Conservation (phyloP, 2,329 filamentous ascomycete species). For the Phaeomoniella chlamydospora region DNA sequence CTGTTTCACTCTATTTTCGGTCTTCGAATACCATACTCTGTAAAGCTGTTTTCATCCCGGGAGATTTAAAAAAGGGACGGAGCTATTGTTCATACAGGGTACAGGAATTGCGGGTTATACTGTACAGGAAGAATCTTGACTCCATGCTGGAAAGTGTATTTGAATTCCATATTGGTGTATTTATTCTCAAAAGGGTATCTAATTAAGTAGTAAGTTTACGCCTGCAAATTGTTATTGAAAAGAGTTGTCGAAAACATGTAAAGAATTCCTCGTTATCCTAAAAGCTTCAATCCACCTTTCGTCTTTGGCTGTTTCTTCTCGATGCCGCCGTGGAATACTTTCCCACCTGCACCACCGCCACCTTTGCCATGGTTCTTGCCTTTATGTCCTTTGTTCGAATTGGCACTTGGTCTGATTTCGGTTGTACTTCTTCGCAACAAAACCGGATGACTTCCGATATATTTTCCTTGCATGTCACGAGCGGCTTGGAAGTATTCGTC, state of each 20-base stretch:
- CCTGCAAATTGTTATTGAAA: slow-evolving; percentile 1
- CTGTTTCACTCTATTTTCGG: no score
- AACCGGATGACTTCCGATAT: slow-evolving; percentile 94
- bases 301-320: slow-evolving; percentile 29
- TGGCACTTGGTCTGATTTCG: slow-evolving; percentile 69
- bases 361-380: slow-evolving; percentile 26
- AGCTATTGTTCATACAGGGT: no score
- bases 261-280: slow-evolving; percentile 18
- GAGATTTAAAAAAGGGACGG: no score
- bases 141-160: no score
- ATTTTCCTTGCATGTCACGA: slow-evolving; percentile 98
- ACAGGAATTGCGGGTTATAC: no score
- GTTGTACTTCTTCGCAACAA: slow-evolving; percentile 77
- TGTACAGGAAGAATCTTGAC: no score
- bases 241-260: neutral
- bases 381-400: slow-evolving; percentile 49
- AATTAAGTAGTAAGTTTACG: no score
- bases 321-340: slow-evolving; percentile 27
- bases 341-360: slow-evolving; percentile 14
- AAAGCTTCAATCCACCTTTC: slow-evolving; percentile 27
- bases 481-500: slow-evolving; percentile 95
- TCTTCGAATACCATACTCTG: no score
- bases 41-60: no score
- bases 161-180: no score
- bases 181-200: no score